Percentiles rank a stretch among this genome's conserved stretches.
phyloP scores from a whole-genome alignment of 2,329 filamentous ascomycete species.

The Xylariaceae sp. region DNA sequence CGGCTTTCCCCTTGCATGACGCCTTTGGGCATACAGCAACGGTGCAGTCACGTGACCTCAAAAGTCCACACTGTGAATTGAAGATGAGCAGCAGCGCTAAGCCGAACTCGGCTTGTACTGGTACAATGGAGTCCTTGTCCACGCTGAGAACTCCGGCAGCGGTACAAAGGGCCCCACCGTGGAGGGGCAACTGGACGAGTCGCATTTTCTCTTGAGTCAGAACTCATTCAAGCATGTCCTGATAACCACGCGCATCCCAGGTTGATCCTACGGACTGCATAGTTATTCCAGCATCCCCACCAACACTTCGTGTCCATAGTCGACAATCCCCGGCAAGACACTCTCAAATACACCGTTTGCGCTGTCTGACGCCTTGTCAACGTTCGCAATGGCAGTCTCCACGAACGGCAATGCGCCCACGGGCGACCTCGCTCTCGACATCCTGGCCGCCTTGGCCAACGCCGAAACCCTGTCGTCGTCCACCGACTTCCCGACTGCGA shows the following conservation, averaged over 20 bases:
- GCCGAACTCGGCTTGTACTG: not conserved
- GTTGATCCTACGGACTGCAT: not conserved
- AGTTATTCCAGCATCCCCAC: not conserved
- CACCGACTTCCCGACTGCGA: constrained; percentile 4
- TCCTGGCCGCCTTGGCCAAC: constrained; percentile 6
- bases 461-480: constrained; percentile 5
- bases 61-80: not conserved
- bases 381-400: constrained; percentile 3
- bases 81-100: not conserved
- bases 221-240: constrained; percentile 1
- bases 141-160: not conserved
- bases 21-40: not conserved
- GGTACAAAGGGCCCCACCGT: constrained; percentile 3
- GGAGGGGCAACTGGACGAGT: constrained; percentile 4
- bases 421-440: constrained; percentile 5
- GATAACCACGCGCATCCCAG: not conserved
- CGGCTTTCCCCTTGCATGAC: not conserved
- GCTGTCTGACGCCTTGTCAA: not conserved
- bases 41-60: not conserved
- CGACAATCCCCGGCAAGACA: not conserved
- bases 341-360: not conserved
- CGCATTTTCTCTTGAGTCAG: constrained; percentile 9
- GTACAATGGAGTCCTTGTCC: not conserved
- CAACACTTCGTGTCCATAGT: not conserved
- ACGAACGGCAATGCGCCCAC: not conserved